Conservation (phyloP, 257 asterid genomes). For the Linderniella brevidens region DNA sequence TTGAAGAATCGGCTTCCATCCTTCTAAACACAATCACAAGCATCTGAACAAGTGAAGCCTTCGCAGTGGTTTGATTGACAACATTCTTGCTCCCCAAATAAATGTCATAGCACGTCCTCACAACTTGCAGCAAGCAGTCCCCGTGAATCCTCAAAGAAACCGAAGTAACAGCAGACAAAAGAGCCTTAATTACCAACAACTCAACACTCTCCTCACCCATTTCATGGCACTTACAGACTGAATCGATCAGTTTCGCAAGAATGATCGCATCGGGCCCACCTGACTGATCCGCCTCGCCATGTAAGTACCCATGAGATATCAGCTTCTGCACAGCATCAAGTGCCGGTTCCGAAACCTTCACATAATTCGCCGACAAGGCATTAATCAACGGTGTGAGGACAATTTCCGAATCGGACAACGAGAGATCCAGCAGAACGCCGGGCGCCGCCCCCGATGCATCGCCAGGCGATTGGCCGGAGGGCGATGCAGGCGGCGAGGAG, state of each 20-base stretch:
- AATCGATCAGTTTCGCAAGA: conserved; percentile 52
- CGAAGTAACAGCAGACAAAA: conserved; percentile 77
- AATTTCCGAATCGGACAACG: conserved; percentile 59
- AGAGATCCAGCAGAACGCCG: conserved; percentile 66
- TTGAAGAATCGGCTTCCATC: conserved; percentile 97
- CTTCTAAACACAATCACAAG: conserved; percentile 88
- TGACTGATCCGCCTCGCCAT: conserved; percentile 74
- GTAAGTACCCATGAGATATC: conserved; percentile 74
- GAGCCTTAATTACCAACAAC: conserved; percentile 63
- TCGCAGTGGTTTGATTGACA: conserved; percentile 92
- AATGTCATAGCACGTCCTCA: conserved; percentile 82
- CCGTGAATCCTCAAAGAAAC: conserved; percentile 73
- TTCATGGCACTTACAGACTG: conserved; percentile 83
- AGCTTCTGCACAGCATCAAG: conserved; percentile 86
- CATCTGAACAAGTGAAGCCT: conserved; percentile 95
- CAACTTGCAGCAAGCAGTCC: conserved; percentile 73
- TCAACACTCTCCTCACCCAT: conserved; percentile 73
- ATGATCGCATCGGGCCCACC: conserved; percentile 61
- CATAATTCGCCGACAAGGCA: conserved; percentile 43
- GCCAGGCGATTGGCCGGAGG: conserved; percentile 33
- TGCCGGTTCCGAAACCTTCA: conserved; percentile 77
- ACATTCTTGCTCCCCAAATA: conserved; percentile 73
- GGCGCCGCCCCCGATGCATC: conserved; percentile 30
- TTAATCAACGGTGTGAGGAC: conserved; percentile 61
- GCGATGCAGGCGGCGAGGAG: conserved; percentile 35